phyloP scores from a whole-genome alignment of 2,329 filamentous ascomycete species.

The Gnomoniopsis smithogilvyi region DNA sequence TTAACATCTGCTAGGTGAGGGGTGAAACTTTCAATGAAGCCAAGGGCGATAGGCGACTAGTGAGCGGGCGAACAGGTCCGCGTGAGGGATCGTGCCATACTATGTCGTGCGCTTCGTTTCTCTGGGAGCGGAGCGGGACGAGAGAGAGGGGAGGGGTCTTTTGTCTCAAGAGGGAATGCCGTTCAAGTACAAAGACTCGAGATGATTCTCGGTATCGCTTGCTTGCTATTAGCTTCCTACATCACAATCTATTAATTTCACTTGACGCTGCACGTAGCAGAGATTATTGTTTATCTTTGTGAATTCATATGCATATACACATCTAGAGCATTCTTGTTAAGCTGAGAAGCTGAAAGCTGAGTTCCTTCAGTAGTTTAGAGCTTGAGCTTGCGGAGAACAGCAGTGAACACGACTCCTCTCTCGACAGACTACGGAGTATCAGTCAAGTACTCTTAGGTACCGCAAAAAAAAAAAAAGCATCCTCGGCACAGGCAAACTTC shows the following conservation, averaged over 20 bases:
- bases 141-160: not conserved
- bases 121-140: no score
- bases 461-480: not conserved
- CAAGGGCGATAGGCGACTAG: not conserved
- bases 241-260: not conserved
- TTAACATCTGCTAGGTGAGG: not conserved
- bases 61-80: not conserved
- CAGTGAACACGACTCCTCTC: not conserved
- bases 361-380: no score
- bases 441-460: not conserved
- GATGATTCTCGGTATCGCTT: no score
- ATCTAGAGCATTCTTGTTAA: no score
- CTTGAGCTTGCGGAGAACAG: no score
- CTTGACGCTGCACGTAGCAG: no score
- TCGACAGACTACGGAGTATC: not conserved
- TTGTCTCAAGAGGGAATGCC: not conserved
- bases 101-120: no score
- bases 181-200: slow-evolving; percentile 1
- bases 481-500: not conserved
- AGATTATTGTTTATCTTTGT: no score
- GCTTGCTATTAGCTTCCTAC: no score
- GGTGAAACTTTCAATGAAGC: not conserved
- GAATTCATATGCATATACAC: no score
- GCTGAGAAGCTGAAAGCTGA: no score
- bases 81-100: not conserved